Percentiles rank a stretch among this genome's conserved stretches.
Conservation (phyloP, 441 rosid genomes). For the Populus trichocarpa region DNA sequence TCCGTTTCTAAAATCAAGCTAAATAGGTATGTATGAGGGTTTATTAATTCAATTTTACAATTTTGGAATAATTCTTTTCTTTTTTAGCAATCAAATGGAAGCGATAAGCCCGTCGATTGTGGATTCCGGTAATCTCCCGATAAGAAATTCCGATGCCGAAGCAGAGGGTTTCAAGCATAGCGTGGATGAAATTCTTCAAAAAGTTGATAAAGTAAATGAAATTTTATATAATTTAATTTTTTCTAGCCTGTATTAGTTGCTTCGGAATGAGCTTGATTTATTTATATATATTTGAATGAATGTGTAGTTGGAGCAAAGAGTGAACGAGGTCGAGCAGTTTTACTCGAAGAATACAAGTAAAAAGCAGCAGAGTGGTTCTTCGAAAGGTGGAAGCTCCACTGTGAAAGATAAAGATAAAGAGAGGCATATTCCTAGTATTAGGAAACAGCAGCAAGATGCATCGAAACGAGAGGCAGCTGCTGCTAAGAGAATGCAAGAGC, state of each 20-base stretch:
- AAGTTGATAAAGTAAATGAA: slow-evolving; percentile 44
- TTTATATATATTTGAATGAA: background rate
- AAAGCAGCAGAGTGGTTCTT: slow-evolving; percentile 40
- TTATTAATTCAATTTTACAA: background rate
- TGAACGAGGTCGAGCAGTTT: slow-evolving; percentile 75
- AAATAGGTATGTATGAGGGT: background rate
- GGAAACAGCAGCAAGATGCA: slow-evolving; percentile 68
- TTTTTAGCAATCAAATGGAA: slow-evolving; percentile 22
- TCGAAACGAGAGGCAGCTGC: slow-evolving; percentile 72
- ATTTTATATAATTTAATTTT: background rate
- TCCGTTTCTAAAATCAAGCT: background rate
- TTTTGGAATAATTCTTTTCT: background rate
- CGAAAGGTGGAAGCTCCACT: slow-evolving; percentile 48
- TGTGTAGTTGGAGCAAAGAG: slow-evolving; percentile 63
- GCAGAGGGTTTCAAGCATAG: slow-evolving; percentile 48
- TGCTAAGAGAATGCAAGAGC: slow-evolving; percentile 91
- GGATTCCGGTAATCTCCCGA: slow-evolving; percentile 20
- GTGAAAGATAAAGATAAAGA: slow-evolving; percentile 67
- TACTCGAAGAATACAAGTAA: slow-evolving; percentile 40
- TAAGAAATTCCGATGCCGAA: slow-evolving; percentile 27
- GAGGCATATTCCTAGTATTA: slow-evolving; percentile 53
- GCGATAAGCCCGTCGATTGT: slow-evolving; percentile 26
- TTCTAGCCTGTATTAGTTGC: background rate
- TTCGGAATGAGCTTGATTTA: background rate
- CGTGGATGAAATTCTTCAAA: slow-evolving; percentile 54